A percentile compares a stretch with the other conserved stretches of the same genome.
Conservation (phyloP, 148 eudicot species). For the Rhododendron ferrugineum region DNA sequence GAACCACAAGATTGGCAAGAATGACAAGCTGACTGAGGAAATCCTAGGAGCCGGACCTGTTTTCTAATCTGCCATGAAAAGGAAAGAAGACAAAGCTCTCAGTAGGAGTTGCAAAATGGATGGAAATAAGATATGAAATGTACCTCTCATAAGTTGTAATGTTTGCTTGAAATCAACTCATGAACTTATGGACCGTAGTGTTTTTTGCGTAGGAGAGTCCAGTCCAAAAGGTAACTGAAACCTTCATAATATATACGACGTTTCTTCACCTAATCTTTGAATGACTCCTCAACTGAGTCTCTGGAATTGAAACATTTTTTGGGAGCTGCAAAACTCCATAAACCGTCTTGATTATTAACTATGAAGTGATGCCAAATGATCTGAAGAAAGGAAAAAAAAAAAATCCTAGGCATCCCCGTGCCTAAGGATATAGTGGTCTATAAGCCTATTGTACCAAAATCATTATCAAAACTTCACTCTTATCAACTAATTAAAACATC, state of each 20-base stretch:
- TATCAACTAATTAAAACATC: not conserved
- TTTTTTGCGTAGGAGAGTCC: not conserved
- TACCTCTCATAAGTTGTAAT: not conserved
- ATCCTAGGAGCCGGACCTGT: constrained; percentile 70
- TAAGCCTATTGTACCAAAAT: too few species aligned
- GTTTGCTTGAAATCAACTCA: not conserved
- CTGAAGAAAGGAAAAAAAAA: not conserved
- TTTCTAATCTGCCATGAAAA: constrained; percentile 22
- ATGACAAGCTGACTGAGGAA: constrained; percentile 49
- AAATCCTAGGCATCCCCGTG: not conserved
- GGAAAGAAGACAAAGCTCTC: not conserved
- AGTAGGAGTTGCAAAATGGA: not conserved
- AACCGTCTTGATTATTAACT: not conserved
- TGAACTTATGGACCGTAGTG: not conserved
- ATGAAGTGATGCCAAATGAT: not conserved
- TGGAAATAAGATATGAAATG: constrained; percentile 7
- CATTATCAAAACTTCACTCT: not conserved
- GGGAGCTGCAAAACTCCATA: not conserved
- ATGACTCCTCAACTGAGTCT: not conserved
- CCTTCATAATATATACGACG: not conserved
- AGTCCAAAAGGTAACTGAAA: not conserved
- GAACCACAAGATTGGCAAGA: constrained; percentile 53
- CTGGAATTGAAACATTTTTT: not conserved
- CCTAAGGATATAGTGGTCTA: not conserved
- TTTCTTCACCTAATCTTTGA: not conserved